These are phyloP conservation scores for Austroboletus novae-zelandiae DNA, from an alignment of 1,284 basidiomycete genomes.

Conservation along the genomic window DNA sequence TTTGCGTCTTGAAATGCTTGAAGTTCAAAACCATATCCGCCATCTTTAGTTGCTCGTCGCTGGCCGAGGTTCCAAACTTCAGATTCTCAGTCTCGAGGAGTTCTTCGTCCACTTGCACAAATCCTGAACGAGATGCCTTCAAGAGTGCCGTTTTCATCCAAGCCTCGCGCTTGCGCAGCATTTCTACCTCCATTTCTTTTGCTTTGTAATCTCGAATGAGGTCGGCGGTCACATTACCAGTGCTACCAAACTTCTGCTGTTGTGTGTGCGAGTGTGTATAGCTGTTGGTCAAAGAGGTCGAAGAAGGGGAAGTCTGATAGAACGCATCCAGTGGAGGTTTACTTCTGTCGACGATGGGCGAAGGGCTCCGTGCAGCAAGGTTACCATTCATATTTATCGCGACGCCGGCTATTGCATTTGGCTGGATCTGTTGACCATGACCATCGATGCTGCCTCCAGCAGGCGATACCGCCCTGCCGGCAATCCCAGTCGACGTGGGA, in stretches of 20 bases:
- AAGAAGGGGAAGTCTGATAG: slow-evolving; percentile 54
- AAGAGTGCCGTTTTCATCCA: slow-evolving; percentile 87
- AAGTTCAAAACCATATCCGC: slow-evolving; percentile 78
- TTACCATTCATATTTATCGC: slow-evolving; percentile 49
- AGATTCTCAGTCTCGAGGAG: slow-evolving; percentile 37
- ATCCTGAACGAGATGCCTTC: slow-evolving; percentile 81
- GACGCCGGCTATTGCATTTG: slow-evolving; percentile 51
- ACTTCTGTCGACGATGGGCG: slow-evolving; percentile 54
- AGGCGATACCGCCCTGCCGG: slow-evolving; percentile 59
- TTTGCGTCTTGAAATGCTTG: slow-evolving; percentile 85
- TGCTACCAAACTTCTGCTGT: slow-evolving; percentile 51
- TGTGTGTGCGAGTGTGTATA: slow-evolving; percentile 28
- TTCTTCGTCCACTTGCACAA: slow-evolving; percentile 61
- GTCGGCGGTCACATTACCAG: slow-evolving; percentile 70
- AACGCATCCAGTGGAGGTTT: slow-evolving; percentile 60
- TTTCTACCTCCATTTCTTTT: slow-evolving; percentile 81
- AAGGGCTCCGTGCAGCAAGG: slow-evolving; percentile 57
- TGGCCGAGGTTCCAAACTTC: slow-evolving; percentile 36
- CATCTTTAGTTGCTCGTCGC: slow-evolving; percentile 47
- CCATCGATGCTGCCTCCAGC: slow-evolving; percentile 38
- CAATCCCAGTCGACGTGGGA: slow-evolving; percentile 45
- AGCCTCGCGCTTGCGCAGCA: slow-evolving; percentile 71
- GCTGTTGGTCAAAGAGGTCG: slow-evolving; percentile 38
- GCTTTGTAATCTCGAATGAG: slow-evolving; percentile 74
- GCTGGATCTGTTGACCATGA: slow-evolving; percentile 35